Percentiles rank a stretch among this genome's conserved stretches.
These are phyloP conservation scores for Plasmodium gaboni DNA, from an alignment of 169 alveolate genomes.

Conservation along the genomic window DNA sequence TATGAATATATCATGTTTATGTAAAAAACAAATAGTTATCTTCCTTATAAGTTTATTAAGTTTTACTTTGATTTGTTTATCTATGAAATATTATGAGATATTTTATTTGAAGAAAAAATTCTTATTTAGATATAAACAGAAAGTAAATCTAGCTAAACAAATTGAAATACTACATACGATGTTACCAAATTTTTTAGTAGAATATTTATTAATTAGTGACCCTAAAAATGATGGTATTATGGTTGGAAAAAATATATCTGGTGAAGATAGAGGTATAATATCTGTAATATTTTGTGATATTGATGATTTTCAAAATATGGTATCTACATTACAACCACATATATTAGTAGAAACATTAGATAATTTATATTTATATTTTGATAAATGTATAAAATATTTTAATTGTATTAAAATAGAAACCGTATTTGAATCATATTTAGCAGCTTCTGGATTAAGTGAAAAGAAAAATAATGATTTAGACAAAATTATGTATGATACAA, in stretches of 20 bases:
- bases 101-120: slow-evolving; percentile 86
- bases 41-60: slow-evolving; percentile 83
- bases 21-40: slow-evolving; percentile 65
- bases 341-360: slow-evolving; percentile 95
- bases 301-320: slow-evolving; percentile 95
- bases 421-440: slow-evolving; percentile 93
- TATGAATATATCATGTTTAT: slow-evolving; percentile 39
- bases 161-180: slow-evolving; percentile 91
- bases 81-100: slow-evolving; percentile 89
- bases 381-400: slow-evolving; percentile 94
- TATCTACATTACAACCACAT: slow-evolving; percentile 93
- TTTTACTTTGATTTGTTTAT: slow-evolving; percentile 83
- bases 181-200: slow-evolving; percentile 93
- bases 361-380: slow-evolving; percentile 94
- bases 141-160: slow-evolving; percentile 86
- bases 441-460: slow-evolving; percentile 91
- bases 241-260: slow-evolving; percentile 81
- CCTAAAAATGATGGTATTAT: slow-evolving; percentile 80
- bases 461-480: slow-evolving; percentile 39
- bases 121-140: slow-evolving; percentile 84
- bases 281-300: slow-evolving; percentile 98
- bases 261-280: slow-evolving; percentile 94
- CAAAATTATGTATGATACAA: slow-evolving; percentile 75
- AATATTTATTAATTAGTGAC: slow-evolving; percentile 83
- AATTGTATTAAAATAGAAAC: slow-evolving; percentile 93